phyloP scores from a whole-genome alignment of 352 stramenopile genomes.

The Phytophthora ohioensis region DNA sequence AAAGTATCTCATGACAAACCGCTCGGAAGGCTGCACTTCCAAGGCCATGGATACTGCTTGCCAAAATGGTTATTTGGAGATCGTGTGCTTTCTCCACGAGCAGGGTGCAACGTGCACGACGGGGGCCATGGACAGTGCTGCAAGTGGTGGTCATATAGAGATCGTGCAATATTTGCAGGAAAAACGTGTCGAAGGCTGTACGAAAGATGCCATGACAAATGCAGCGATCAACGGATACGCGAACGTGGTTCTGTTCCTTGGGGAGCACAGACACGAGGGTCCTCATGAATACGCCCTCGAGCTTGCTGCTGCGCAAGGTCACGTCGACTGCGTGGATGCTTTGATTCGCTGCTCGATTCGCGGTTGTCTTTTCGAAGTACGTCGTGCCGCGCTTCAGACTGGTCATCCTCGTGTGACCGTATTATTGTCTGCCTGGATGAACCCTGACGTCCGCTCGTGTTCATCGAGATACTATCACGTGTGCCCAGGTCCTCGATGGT shows the following conservation, averaged over 20 bases:
- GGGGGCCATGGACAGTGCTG: slow-evolving; percentile 46
- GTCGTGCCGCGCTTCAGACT: slow-evolving; percentile 37
- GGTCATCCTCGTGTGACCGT: slow-evolving; percentile 34
- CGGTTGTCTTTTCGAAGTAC: slow-evolving; percentile 49
- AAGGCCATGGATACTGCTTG: slow-evolving; percentile 44
- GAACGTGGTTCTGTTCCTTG: slow-evolving; percentile 43
- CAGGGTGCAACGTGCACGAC: slow-evolving; percentile 30
- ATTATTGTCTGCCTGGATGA: slow-evolving; percentile 40
- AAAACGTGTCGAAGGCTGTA: slow-evolving; percentile 46
- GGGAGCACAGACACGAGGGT: slow-evolving; percentile 45
- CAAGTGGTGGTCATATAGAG: slow-evolving; percentile 37
- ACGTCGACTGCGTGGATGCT: slow-evolving; percentile 38
- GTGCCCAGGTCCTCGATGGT: slow-evolving; percentile 29
- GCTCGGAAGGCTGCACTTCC: slow-evolving; percentile 40
- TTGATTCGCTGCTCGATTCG: slow-evolving; percentile 42
- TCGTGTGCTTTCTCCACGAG: slow-evolving; percentile 39
- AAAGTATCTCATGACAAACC: slow-evolving; percentile 38
- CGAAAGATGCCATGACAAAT: slow-evolving; percentile 46
- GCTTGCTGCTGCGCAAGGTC: slow-evolving; percentile 32
- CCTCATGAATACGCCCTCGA: slow-evolving; percentile 41
- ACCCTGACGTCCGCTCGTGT: slow-evolving; percentile 39
- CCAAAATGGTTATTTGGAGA: slow-evolving; percentile 42
- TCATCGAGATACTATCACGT: slow-evolving; percentile 33
- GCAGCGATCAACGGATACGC: slow-evolving; percentile 41
- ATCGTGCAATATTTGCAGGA: slow-evolving; percentile 47